A percentile compares a stretch with the other conserved stretches of the same genome.
Evolutionary conservation across 352 stramenopile species (phyloP).

Genomic region (Phytophthora uliginosa): DNA sequence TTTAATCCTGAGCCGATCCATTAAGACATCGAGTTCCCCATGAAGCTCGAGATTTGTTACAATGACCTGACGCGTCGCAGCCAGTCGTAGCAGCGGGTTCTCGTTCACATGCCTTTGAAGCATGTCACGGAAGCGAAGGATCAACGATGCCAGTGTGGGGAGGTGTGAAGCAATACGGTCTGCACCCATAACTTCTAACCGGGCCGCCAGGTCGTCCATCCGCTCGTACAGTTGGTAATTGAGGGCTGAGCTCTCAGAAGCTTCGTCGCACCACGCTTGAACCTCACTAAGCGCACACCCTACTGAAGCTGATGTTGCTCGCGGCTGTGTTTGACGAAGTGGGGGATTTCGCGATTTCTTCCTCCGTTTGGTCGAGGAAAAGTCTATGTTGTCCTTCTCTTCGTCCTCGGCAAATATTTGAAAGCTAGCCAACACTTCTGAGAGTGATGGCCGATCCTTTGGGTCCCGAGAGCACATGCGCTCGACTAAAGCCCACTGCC

Average conservation of each 20-base stretch:
- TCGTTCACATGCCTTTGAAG: constrained; percentile 40
- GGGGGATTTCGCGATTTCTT: constrained; percentile 17
- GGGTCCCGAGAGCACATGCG: constrained; percentile 35
- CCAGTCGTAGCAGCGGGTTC: constrained; percentile 29
- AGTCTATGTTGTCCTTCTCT: constrained; percentile 19
- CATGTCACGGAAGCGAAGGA: constrained; percentile 34
- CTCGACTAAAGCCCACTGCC: constrained; percentile 42
- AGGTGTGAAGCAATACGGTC: constrained; percentile 7
- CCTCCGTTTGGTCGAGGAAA: constrained; percentile 13
- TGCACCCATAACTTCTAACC: constrained; percentile 22
- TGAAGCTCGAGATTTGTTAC: constrained; percentile 25
- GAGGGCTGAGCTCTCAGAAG: constrained; percentile 32
- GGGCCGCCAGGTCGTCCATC: constrained; percentile 33
- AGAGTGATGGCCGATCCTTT: constrained; percentile 20
- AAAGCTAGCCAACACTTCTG: constrained; percentile 37
- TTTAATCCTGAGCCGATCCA: constrained; percentile 25
- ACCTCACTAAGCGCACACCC: constrained; percentile 33
- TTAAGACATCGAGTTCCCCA: constrained; percentile 29
- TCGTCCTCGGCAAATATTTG: constrained; percentile 39
- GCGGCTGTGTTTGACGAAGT: constrained; percentile 16
- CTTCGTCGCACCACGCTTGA: constrained; percentile 40
- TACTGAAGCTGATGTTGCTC: constrained; percentile 28
- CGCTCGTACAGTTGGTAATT: constrained; percentile 42
- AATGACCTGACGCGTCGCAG: constrained; percentile 35
- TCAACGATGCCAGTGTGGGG: constrained; percentile 19